Evolutionary conservation across 768 basidiomycete genomes (phyloP).

Genomic region (Mycena venus): DNA sequence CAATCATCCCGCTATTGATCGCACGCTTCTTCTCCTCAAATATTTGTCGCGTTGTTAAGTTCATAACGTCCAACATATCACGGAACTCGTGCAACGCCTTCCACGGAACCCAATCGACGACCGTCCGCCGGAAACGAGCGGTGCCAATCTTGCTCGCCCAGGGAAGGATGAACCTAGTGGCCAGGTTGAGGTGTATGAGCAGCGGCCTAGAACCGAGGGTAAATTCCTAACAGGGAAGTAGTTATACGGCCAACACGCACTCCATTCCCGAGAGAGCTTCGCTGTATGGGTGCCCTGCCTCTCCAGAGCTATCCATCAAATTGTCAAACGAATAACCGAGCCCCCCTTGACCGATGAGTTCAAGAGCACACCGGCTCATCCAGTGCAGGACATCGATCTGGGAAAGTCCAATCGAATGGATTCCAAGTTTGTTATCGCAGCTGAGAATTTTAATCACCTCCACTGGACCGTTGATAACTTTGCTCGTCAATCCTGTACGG

Average conservation of each 20-base stretch:
- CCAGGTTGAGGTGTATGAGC: background rate
- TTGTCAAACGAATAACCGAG: slow-evolving; percentile 2
- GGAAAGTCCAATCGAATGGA: too few species aligned
- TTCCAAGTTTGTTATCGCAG: too few species aligned
- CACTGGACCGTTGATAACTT: background rate
- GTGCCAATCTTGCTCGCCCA: background rate
- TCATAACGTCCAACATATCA: background rate
- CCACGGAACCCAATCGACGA: background rate
- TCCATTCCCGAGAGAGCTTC: background rate
- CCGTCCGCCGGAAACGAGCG: background rate
- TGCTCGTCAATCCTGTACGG: background rate
- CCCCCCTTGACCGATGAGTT: background rate
- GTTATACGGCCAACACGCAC: background rate
- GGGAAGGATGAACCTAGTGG: background rate
- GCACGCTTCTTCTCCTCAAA: background rate
- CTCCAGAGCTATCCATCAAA: background rate
- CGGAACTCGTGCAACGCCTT: background rate
- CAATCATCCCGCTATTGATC: background rate
- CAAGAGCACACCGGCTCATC: background rate
- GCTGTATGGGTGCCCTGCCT: background rate
- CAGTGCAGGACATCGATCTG: background rate
- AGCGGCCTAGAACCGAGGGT: background rate
- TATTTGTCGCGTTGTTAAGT: background rate
- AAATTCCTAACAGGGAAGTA: too few species aligned
- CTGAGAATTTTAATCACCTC: background rate